phyloP scores from a whole-genome alignment of 371 early-diverging fungal genomes.

The Apophysomyces variabilis region DNA sequence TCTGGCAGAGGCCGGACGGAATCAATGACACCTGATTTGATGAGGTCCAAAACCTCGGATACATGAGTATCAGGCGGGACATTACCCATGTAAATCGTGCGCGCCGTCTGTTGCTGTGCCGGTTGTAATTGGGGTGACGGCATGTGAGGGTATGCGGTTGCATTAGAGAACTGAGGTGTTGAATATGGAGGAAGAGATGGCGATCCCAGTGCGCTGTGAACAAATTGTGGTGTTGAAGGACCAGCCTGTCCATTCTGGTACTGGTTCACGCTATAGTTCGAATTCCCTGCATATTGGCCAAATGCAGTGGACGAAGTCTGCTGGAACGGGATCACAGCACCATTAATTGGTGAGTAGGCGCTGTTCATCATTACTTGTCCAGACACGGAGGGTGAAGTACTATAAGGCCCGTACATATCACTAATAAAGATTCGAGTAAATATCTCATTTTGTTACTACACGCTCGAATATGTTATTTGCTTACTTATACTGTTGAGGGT shows the following conservation, averaged over 20 bases:
- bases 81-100: slow-evolving; percentile 85
- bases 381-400: slow-evolving; percentile 15
- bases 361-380: slow-evolving; percentile 33
- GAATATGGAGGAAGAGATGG: slow-evolving; percentile 29
- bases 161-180: slow-evolving; percentile 30
- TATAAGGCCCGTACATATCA: slow-evolving; percentile 28
- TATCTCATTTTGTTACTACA: too few relatives aligned
- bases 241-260: slow-evolving; percentile 22
- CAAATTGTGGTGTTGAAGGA: slow-evolving; percentile 24
- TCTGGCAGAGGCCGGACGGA: slow-evolving; percentile 74
- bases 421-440: slow-evolving; percentile 4
- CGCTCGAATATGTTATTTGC: neutral
- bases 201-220: slow-evolving; percentile 23
- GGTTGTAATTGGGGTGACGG: slow-evolving; percentile 25
- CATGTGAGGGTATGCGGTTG: slow-evolving; percentile 21
- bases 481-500: slow-evolving; percentile 26
- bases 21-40: slow-evolving; percentile 80
- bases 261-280: slow-evolving; percentile 23
- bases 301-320: slow-evolving; percentile 14
- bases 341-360: slow-evolving; percentile 23
- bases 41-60: slow-evolving; percentile 73
- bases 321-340: slow-evolving; percentile 18
- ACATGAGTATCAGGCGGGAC: slow-evolving; percentile 65
- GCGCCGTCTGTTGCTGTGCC: slow-evolving; percentile 35
- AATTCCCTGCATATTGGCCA: slow-evolving; percentile 17